Evolutionary conservation across 1,284 basidiomycete species (phyloP), one percentile per base, ranked within the genome.

Genomic region (Fomitiporia mediterranea): DNA sequence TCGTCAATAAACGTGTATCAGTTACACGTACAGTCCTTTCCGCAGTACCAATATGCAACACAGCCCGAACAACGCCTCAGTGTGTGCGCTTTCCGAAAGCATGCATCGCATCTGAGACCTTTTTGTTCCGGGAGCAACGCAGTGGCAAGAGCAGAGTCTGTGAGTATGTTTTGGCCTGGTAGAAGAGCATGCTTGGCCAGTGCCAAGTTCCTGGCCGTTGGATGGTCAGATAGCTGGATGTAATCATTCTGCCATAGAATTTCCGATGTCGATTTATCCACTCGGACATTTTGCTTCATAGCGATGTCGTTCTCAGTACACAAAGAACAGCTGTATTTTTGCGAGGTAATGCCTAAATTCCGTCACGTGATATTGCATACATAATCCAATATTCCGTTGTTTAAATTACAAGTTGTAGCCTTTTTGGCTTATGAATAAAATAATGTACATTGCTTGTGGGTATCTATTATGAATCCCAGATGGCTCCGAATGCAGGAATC

Each of bases 11-110:
- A 25, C 38, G 9, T 30, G 13, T 37, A 38, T 34, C 30, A 15
- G 25, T 15, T 37, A 58, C 7, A 43, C 78, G 69, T 69, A 88
- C 86, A 90, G 67, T 72, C 64, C 27, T 69, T 62, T 60, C 78
- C 75, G 64, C 87, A 90, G 63, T 90, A 90, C 78, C 80, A 89
- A 65, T 84, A 88, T 0, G 77, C 75, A 15, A 75, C 78, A 61
- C 86, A 89, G 11, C 81, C 80, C 2, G 79, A 74, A 62, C 86
- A 89, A 64, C 74, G 77, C 32, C 59, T 64, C 13, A 72, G 63
- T 53, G 68, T 74, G 38, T 79, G 66, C 13, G 63, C 63, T 9
- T 57, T 35, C 5, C 66, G 66, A 61, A 81, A 76, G 63, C 87
- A 89, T 34, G 70, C 65, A 65, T 90, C 86, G 61, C 87, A 90